Base-by-base conservation (phyloP, 106 monocot genomes). In the Agapanthus africanus region DNA sequence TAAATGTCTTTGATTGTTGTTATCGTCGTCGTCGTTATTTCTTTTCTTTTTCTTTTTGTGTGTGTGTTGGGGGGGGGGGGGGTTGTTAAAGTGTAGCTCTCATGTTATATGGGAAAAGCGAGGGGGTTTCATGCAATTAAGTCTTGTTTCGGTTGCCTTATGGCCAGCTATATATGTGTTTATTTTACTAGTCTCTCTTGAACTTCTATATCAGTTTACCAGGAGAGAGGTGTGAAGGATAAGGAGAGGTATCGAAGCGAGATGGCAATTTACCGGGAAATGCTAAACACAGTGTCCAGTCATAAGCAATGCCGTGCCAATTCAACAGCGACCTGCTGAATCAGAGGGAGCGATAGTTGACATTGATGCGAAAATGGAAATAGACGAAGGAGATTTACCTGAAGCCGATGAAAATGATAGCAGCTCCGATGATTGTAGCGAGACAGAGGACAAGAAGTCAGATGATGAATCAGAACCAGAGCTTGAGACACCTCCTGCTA, bases 211-310 rank as follows among this genome's bases (percentile, higher is more conserved):
- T 56, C 74, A 99, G 99, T 99, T 49, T 99, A 99, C 56, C 99
- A 92, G 77, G 90, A 93, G 67, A 93, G 70, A 65, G 99, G 99
- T 26, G 25, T 83, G 49, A 78, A 83, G 71, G 99, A 99, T 44
- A 92, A 93, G 77, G 81, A 90, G 70, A 87, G 99, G 68, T 99
- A 99, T 71, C 52, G 59, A 70, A 93, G 70, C 32, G 92, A 99
- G 68, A 76, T 99, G 87, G 83, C 70, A 11, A 71, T 73, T 6
- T 97, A 92, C 77, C 81, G 62, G 51, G 86, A 88, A 78, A 85
- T 60, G 35, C 68, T 67, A 32, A 87, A 73, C 33, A 54, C 54
- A 23, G 78, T n/a, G 78, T 37, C 75, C 61, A 23, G 38, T 71
- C 25, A 71, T 91, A 46, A 80, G 80, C 28, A 67, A 81, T 80